Percentiles rank a stretch among this genome's conserved stretches.
phyloP scores from a whole-genome alignment of 2,329 filamentous ascomycete species.

The Lasiodiplodia gonubiensis region DNA sequence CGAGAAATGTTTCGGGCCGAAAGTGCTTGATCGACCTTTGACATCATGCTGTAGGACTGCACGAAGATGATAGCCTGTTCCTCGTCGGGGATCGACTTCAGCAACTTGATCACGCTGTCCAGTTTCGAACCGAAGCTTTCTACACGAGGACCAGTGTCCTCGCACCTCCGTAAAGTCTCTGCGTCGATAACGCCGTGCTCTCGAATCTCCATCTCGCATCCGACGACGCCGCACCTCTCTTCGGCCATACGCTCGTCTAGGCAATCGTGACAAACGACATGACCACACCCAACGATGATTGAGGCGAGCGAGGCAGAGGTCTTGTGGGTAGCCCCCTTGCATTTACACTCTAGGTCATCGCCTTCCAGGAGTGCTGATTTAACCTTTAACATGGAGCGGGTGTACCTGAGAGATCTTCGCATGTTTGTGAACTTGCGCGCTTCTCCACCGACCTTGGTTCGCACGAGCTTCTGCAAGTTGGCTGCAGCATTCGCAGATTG shows the following conservation, averaged over 20 bases:
- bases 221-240: conserved; percentile 46
- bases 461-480: not conserved
- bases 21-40: conserved; percentile 45
- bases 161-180: conserved; percentile 43
- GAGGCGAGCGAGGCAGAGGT: not conserved
- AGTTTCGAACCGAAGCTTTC: conserved; percentile 54
- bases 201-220: conserved; percentile 48
- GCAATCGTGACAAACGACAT: conserved; percentile 56
- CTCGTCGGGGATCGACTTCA: conserved; percentile 41
- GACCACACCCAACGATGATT: conserved; percentile 34
- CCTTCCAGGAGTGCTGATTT: not conserved
- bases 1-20: conserved; percentile 39
- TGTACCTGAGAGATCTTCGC: conserved; percentile 30
- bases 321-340: not conserved
- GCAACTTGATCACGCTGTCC: conserved; percentile 52
- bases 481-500: conserved; percentile 31
- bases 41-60: conserved; percentile 56
- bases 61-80: conserved; percentile 64
- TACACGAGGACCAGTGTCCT: conserved; percentile 24
- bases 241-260: conserved; percentile 36
- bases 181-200: conserved; percentile 44
- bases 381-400: conserved; percentile 30
- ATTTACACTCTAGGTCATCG: not conserved
- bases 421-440: conserved; percentile 30
- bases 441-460: not conserved